phyloP scores from a whole-genome alignment of 805 yeast species.

The Saccharomycodes ludwigii region DNA sequence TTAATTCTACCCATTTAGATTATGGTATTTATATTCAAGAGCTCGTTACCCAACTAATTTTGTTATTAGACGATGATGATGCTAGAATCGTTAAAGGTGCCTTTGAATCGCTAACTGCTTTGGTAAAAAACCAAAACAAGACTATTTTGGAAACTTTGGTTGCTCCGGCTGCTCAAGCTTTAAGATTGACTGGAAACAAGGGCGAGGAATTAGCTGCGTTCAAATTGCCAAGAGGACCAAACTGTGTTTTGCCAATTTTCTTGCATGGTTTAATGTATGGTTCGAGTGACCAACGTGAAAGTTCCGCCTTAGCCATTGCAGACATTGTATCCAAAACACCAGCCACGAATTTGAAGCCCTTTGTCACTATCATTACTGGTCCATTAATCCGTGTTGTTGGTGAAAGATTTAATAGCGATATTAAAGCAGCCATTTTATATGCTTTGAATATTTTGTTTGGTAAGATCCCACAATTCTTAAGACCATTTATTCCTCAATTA shows the following conservation, averaged over 20 bases:
- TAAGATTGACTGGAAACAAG: slow-evolving; percentile 48
- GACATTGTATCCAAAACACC: slow-evolving; percentile 79
- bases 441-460: slow-evolving; percentile 69
- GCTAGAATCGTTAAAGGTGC: slow-evolving; percentile 50
- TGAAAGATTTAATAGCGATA: slow-evolving; percentile 82
- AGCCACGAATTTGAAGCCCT: slow-evolving; percentile 68
- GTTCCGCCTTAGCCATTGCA: slow-evolving; percentile 80
- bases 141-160: slow-evolving; percentile 66
- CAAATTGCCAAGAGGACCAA: slow-evolving; percentile 66
- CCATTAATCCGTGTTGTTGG: slow-evolving; percentile 97
- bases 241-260: slow-evolving; percentile 80
- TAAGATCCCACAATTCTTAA: slow-evolving; percentile 79
- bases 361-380: slow-evolving; percentile 89
- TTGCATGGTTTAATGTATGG: slow-evolving; percentile 95
- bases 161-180: slow-evolving; percentile 66
- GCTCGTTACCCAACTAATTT: slow-evolving; percentile 56
- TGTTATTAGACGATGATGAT: slow-evolving; percentile 61
- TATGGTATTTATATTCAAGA: slow-evolving; percentile 65
- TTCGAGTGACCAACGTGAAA: slow-evolving; percentile 66
- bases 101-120: slow-evolving; percentile 48
- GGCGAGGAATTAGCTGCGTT: slow-evolving; percentile 67
- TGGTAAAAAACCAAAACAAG: slow-evolving; percentile 65
- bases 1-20: slow-evolving; percentile 51
- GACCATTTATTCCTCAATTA: slow-evolving; percentile 94
- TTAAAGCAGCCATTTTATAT: slow-evolving; percentile 84